Base-by-base conservation (phyloP, 1,284 basidiomycete species). In the Pseudomicrostroma phylloplanum region DNA sequence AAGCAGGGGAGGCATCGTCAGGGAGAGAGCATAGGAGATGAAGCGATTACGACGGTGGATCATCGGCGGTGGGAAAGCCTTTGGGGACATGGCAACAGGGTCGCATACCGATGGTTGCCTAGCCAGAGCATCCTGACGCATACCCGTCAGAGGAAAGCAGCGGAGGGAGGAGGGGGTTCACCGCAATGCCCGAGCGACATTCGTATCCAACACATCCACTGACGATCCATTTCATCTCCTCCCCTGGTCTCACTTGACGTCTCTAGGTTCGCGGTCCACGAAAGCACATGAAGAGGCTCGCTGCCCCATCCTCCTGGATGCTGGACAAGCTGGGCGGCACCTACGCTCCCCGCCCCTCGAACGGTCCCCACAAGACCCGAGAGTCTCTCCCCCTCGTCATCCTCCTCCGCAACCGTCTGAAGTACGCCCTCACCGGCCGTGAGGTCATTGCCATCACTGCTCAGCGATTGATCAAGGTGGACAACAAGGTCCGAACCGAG, bases 231-330 rank as follows among this genome's bases (percentile, higher is more conserved):
- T 9, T 3, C 46, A 48, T 48, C 46, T 48, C 12, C 46, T n/a
- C 46, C 12, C 46, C 23, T 23, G n/a, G n/a, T 48, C 42, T 23
- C 23, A 3, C 46, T 23, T 12, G 7, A 3, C 41, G 53, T 40
- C 42, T 59, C 25, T 42, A 72, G 76, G 76, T 76, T 71, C 76
- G 93, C 83, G 94, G 94, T 88, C 94, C 94, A 75, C 94, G 92
- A 89, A 97, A 97, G 85, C 94, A 98, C 82, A 86, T 97, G 84
- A 96, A 96, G 87, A 91, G 94, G 81, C 87, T 97, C 73, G 88
- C 89, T 76, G 96, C 96, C 76, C 96, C 96, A 72, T 94, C 91
- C 65, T 90, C 91, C 84, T 98, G 96, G 96, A 96, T 98, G 92
- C 86, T 98, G 75, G 92, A 97, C 86, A 98, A 98, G 85, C 84